These are phyloP conservation scores for rapeseed (Brassica napus) DNA, from an alignment of 345 rosid genomes.

Conservation along the genomic window Da-Ae NC_063447.1:44494001-44494500, in stretches of 20 bases:
- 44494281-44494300: too few species aligned
- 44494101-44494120: slow-evolving; percentile 20
- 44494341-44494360: too few species aligned
- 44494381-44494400: too few species aligned
- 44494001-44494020: slow-evolving; percentile 20
- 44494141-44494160: slow-evolving; percentile 17
- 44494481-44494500: too few species aligned
- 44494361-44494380: too few species aligned
- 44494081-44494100: slow-evolving; percentile 26
- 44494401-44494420: too few species aligned
- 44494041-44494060: slow-evolving; percentile 24
- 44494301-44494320: too few species aligned
- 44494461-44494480: too few species aligned
- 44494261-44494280: not conserved
- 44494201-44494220: not conserved
- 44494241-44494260: not conserved
- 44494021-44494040: slow-evolving; percentile 11
- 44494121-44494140: not conserved
- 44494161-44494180: slow-evolving; percentile 2
- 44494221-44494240: not conserved
- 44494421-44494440: too few species aligned
- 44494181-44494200: not conserved
- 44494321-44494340: too few species aligned
- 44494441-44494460: too few species aligned
- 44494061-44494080: slow-evolving; percentile 15